Base-by-base conservation (phyloP, 257 asterid genomes). In the Przewalskia tangutica region DNA sequence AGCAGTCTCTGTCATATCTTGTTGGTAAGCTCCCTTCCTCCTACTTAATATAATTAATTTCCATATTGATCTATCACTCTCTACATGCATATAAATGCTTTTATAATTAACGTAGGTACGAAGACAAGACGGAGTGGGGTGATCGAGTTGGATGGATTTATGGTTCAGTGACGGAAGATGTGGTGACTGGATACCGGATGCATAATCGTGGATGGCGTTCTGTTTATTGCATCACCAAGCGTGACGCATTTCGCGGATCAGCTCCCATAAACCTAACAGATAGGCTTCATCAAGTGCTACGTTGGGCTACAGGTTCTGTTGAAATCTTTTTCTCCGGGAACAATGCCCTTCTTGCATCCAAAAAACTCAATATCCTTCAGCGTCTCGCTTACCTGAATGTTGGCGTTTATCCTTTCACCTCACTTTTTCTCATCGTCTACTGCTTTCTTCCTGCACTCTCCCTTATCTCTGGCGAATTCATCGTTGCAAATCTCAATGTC, bases 111-210 rank as follows among this genome's bases (percentile, higher is more conserved):
- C 6, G 42, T 6, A 64, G 89, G 89, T 88, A 88, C 3, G 91
- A 88, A 36, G 89, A 88, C 83, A 88, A 86, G 84, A 83, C 91
- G 0, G 91, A 88, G 79, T 88, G 91, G 91, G 91, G 89, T 12
- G 87, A 81, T 7, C 86, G 89, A 5, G 89, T 88, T 8, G 91
- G 91, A 18, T 88, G 91, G 91, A 88, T 86, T 79, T 88, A 88
- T 18, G 91, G 91, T 3, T 88, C 89, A 0, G 87, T 88, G 8
- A 88, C 91, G 7, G 91, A 88, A 83, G 88, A 88, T 81, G 89
- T 88, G 82, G 89, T 88, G 14, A 88, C 91, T 5, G 89, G 91
- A 36, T 88, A 88, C n/a, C 85, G 88, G 10, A 88, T 88, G 91
- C 91, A 88, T 60, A 88, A 88, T 75, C 82, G 89, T 34, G 89